Evolutionary conservation across 1,139 yeast species (phyloP).

Genomic region (Scheffersomyces lignicola): DNA sequence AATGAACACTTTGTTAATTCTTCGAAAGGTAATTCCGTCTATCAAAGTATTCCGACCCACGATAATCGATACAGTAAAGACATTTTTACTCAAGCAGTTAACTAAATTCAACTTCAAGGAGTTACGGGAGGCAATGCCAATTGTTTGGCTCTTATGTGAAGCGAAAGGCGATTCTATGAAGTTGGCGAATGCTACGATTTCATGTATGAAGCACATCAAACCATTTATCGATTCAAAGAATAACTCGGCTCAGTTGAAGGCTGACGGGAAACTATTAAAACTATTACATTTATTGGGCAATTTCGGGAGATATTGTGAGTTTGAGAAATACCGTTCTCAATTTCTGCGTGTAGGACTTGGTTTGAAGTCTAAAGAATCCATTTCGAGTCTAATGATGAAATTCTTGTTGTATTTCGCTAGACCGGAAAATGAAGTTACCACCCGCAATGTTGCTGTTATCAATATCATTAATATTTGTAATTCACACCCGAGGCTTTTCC

Average conservation of each 20-base stretch:
- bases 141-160: conserved; percentile 56
- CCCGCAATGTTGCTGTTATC: conserved; percentile 51
- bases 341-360: conserved; percentile 43
- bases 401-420: conserved; percentile 53
- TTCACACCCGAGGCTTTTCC: conserved; percentile 61
- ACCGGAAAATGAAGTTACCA: conserved; percentile 17
- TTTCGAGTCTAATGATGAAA: conserved; percentile 56
- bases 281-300: conserved; percentile 64
- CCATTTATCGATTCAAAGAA: conserved; percentile 37
- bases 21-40: conserved; percentile 48
- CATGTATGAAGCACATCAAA: conserved; percentile 52
- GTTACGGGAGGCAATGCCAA: conserved; percentile 67
- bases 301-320: conserved; percentile 66
- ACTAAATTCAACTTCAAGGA: conserved; percentile 61
- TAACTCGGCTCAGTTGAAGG: conserved; percentile 9
- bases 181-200: conserved; percentile 59
- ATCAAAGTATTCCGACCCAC: conserved; percentile 47
- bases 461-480: conserved; percentile 60
- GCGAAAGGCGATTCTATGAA: conserved; percentile 47
- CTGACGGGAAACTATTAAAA: conserved; percentile 53
- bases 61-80: conserved; percentile 52
- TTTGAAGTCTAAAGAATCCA: conserved; percentile 51
- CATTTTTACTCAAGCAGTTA: conserved; percentile 50
- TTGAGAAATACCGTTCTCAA: conserved; percentile 45
- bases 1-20: conserved; percentile 47